A percentile compares a stretch with the other conserved stretches of the same genome.
phyloP scores from a whole-genome alignment of 2,329 filamentous ascomycete genomes.

The Elsinoe australis region DNA sequence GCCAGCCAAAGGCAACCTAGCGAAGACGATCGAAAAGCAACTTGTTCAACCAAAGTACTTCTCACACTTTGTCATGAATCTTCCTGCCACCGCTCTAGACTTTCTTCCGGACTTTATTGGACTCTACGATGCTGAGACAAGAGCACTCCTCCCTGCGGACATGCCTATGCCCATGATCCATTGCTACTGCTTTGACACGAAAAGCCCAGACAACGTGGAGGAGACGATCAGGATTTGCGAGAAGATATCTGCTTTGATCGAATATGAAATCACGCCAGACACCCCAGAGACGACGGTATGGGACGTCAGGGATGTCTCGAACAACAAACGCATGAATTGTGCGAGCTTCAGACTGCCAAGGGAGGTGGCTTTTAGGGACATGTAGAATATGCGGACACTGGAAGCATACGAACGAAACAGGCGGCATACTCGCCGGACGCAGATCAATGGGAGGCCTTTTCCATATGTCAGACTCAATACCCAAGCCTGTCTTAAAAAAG shows the following conservation, averaged over 20 bases:
- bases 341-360: conserved; percentile 79
- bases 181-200: conserved; percentile 87
- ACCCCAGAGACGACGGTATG: conserved; percentile 51
- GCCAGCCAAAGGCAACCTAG: conserved; percentile 18
- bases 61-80: conserved; percentile 96
- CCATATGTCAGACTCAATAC: too few relatives aligned
- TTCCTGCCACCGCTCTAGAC: conserved; percentile 79
- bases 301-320: conserved; percentile 78
- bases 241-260: conserved; percentile 56
- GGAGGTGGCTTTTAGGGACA: conserved; percentile 85
- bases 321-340: conserved; percentile 94
- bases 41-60: conserved; percentile 61
- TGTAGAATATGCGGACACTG: too few relatives aligned
- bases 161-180: conserved; percentile 69
- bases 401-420: too few relatives aligned
- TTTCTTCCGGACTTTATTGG: conserved; percentile 75
- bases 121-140: conserved; percentile 51
- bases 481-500: too few relatives aligned
- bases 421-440: too few relatives aligned
- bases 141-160: conserved; percentile 22
- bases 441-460: too few relatives aligned
- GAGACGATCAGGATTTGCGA: conserved; percentile 54
- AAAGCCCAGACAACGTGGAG: conserved; percentile 65
- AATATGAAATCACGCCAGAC: conserved; percentile 49
- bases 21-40: conserved; percentile 32